Conservation (phyloP, 495 filamentous ascomycete genomes). For the Rostrohypoxylon terebratum region DNA sequence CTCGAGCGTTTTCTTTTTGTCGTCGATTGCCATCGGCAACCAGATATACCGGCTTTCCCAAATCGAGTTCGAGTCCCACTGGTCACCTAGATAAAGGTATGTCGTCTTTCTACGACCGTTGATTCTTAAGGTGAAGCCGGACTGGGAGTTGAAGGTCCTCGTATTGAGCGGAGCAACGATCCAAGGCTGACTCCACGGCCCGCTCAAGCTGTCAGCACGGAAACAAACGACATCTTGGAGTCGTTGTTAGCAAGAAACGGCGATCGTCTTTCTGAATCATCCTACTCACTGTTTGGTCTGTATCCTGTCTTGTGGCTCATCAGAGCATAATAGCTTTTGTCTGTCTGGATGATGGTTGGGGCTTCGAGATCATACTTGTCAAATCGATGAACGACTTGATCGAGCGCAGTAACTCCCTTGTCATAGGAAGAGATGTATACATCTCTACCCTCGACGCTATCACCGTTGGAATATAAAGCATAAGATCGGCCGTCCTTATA, state of each 20-base stretch:
- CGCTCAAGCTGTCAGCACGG: conserved; percentile 60
- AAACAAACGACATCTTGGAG: conserved; percentile 58
- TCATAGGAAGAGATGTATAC: conserved; percentile 58
- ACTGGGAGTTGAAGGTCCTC: conserved; percentile 65
- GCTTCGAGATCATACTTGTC: conserved; percentile 62
- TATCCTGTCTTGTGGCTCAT: conserved; percentile 64
- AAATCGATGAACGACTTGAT: conserved; percentile 56
- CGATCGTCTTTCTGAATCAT: too few species aligned
- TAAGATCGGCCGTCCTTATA: conserved; percentile 58
- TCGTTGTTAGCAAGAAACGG: neutral
- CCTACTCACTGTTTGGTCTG: conserved; percentile 56
- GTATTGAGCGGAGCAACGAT: conserved; percentile 62
- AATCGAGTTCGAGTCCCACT: conserved; percentile 64
- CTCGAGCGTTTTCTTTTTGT: conserved; percentile 51
- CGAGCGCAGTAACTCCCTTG: conserved; percentile 50
- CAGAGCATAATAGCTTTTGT: conserved; percentile 57
- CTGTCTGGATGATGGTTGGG: conserved; percentile 59
- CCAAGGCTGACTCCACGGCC: conserved; percentile 65
- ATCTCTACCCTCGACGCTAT: conserved; percentile 54
- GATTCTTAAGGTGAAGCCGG: conserved; percentile 61
- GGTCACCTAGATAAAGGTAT: conserved; percentile 63
- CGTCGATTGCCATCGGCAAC: conserved; percentile 61
- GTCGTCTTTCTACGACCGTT: conserved; percentile 61
- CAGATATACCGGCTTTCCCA: conserved; percentile 67
- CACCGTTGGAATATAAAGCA: conserved; percentile 60